phyloP scores from a whole-genome alignment of 805 yeast genomes.

The Schizosaccharomyces cryophilus region DNA sequence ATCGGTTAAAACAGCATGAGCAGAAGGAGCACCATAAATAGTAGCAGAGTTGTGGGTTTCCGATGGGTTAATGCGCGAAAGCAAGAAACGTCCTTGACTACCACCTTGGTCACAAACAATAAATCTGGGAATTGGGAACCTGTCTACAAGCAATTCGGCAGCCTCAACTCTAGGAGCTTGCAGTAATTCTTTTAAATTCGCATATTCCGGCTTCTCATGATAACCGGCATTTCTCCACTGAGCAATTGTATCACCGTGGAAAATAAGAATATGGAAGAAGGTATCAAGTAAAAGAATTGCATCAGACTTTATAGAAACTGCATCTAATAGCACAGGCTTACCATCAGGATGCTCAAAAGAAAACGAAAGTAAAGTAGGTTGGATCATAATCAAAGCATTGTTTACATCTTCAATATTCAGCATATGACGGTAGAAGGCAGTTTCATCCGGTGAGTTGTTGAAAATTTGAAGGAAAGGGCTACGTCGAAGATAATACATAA shows the following conservation, averaged over 20 bases:
- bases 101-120: constrained; percentile 96
- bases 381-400: constrained; percentile 88
- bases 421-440: constrained; percentile 87
- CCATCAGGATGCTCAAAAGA: constrained; percentile 57
- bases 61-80: constrained; percentile 85
- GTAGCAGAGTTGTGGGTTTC: constrained; percentile 37
- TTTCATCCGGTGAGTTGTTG: constrained; percentile 96
- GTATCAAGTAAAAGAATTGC: constrained; percentile 75
- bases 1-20: constrained; percentile 79
- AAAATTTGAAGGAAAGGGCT: constrained; percentile 89
- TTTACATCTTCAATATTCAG: constrained; percentile 76
- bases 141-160: constrained; percentile 65
- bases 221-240: constrained; percentile 91
- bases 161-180: constrained; percentile 85
- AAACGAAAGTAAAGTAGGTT: constrained; percentile 80
- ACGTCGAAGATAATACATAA: constrained; percentile 82
- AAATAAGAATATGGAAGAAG: constrained; percentile 84
- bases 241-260: constrained; percentile 85
- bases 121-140: constrained; percentile 94
- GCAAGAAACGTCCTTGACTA: constrained; percentile 88
- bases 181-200: constrained; percentile 60
- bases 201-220: constrained; percentile 76
- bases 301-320: constrained; percentile 75
- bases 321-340: constrained; percentile 72
- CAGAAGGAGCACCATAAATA: constrained; percentile 23